Evolutionary conservation across 768 basidiomycete species (phyloP), one percentile per base, ranked within the genome.

Genomic region (Podaxis pistillaris): DNA sequence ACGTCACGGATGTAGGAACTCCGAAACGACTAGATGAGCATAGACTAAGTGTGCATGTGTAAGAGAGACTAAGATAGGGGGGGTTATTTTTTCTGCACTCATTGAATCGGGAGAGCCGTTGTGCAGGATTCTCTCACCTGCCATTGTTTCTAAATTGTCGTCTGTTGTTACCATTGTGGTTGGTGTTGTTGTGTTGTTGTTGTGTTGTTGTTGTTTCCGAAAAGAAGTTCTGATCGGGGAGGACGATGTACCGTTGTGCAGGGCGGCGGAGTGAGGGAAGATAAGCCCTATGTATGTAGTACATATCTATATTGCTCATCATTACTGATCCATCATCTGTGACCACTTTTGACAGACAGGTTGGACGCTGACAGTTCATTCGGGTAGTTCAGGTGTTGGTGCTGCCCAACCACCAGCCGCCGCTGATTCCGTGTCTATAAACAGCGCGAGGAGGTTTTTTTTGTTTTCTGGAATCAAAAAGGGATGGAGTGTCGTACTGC

Each of bases 151-250:
- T 22, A 63, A 54, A 50, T 22, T 50, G 24, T 26, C 13, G 22
- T 26, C 19, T 50, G 49, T 24, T 50, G 49, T 62, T 63, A 61
- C 65, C 54, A 41, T 46, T 52, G 52, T 63, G 58, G 28, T 60
- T 58, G 26, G 50, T 63, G 36, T 62, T 67, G 64, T 41, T 24
- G 54, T 63, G 62, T 38, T 49, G 26, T 61, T 64, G 64, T 66
- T 55, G 44, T 64, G 58, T 56, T 52, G 28, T 58, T 52, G 41
- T 26, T 55, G 37, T 41, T 71, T 71, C 69, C 66, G 73, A 73
- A 76, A 72, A 74, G 76, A 77, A 78, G 69, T 75, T 78, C 77
- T 77, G 77, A 78, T 78, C 75, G 75, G 75, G 75, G 76, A 69
- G 26, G 47, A 58, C 19, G n/a, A 40, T 57, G 52, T 46, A 55